phyloP scores from a whole-genome alignment of 169 alveolate species.

The Plasmodium vivax region DNA sequence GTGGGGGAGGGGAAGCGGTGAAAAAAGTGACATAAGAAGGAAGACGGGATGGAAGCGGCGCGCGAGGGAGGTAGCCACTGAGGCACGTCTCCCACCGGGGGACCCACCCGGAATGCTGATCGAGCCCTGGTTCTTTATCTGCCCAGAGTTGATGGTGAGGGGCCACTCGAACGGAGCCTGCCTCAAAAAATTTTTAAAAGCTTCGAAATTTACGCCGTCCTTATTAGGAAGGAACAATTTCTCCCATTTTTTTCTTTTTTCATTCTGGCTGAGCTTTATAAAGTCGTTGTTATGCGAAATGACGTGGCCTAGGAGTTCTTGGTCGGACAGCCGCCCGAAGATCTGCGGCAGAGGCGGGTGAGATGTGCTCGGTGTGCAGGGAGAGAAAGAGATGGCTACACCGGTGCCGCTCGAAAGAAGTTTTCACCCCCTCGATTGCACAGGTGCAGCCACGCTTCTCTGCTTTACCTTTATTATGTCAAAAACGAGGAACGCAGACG shows the following conservation, averaged over 20 bases:
- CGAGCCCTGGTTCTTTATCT: constrained; percentile 66
- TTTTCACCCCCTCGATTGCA: neutral
- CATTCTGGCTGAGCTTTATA: constrained; percentile 19
- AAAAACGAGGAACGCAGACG: constrained; percentile 34
- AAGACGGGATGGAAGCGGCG: neutral
- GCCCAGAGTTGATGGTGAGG: constrained; percentile 70
- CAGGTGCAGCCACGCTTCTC: neutral
- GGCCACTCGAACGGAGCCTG: constrained; percentile 73
- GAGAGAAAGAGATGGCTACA: neutral
- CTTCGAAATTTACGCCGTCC: constrained; percentile 26
- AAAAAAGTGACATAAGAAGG: neutral
- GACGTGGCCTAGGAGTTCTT: constrained; percentile 68
- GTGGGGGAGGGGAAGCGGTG: neutral
- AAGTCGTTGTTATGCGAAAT: constrained; percentile 70
- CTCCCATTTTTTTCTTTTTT: constrained; percentile 62
- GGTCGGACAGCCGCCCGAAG: constrained; percentile 63
- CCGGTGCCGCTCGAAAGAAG: neutral
- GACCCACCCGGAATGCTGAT: constrained; percentile 53
- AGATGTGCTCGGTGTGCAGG: neutral
- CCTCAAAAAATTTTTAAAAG: constrained; percentile 16
- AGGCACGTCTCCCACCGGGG: neutral
- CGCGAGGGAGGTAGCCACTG: neutral
- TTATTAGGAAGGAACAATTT: constrained; percentile 18
- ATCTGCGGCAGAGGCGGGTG: constrained; percentile 4
- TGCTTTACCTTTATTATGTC: constrained; percentile 66